phyloP scores from a whole-genome alignment of 1,139 yeast genomes.

The Geotrichum candidum region DNA sequence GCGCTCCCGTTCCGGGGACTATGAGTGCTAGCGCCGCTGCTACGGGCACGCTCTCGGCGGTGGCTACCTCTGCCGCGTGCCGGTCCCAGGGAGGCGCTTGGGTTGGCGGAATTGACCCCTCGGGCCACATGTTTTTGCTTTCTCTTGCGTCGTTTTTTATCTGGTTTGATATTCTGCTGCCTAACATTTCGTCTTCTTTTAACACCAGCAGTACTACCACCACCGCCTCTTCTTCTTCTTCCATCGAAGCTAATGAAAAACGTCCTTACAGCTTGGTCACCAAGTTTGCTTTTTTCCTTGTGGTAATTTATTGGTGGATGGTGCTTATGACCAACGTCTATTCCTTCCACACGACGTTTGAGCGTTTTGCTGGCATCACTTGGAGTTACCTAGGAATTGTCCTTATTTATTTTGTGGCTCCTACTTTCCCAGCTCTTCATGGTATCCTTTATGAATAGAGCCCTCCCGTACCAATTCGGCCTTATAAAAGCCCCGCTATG shows the following conservation, averaged over 20 bases:
- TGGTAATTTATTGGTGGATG: slow-evolving; percentile 80
- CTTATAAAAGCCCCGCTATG: not conserved
- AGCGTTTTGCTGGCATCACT: slow-evolving; percentile 60
- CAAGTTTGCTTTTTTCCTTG: slow-evolving; percentile 40
- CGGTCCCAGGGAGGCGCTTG: slow-evolving; percentile 62
- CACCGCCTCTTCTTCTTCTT: not conserved
- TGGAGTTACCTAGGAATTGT: slow-evolving; percentile 52
- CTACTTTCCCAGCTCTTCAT: not conserved
- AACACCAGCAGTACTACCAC: slow-evolving; percentile 9
- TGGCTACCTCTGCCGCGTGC: slow-evolving; percentile 37
- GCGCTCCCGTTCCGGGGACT: slow-evolving; percentile 33
- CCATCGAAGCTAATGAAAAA: not conserved
- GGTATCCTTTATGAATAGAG: not conserved
- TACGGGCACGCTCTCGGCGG: slow-evolving; percentile 19
- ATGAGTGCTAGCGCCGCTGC: slow-evolving; percentile 36
- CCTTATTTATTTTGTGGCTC: slow-evolving; percentile 34
- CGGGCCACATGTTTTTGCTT: slow-evolving; percentile 84
- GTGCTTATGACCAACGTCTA: slow-evolving; percentile 67
- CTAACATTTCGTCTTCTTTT: slow-evolving; percentile 20
- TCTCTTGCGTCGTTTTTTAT: slow-evolving; percentile 66
- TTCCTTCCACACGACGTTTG: slow-evolving; percentile 75
- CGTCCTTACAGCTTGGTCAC: slow-evolving; percentile 16
- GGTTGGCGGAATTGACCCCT: slow-evolving; percentile 94
- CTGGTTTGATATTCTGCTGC: slow-evolving; percentile 56
- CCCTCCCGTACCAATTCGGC: not conserved